Percentiles rank a stretch among this genome's conserved stretches.
phyloP scores from a whole-genome alignment of 306 rosid genomes.

The Urtica urens region DNA sequence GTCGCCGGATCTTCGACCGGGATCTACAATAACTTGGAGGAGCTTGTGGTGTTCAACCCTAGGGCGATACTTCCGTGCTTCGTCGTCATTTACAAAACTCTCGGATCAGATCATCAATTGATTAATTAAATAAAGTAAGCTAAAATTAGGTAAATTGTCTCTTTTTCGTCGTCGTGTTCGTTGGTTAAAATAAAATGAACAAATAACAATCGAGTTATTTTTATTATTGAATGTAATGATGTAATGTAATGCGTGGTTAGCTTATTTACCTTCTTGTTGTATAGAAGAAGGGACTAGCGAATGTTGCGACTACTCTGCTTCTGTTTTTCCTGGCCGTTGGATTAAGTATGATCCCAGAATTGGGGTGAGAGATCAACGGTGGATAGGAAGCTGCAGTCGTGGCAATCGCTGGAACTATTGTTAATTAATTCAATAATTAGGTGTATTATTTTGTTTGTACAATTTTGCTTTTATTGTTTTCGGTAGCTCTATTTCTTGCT shows the following conservation, averaged over 20 bases:
- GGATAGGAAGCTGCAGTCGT: conserved; percentile 6
- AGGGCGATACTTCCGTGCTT: conserved; percentile 91
- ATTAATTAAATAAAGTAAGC: too few species aligned
- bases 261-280: too few species aligned
- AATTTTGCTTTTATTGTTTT: too few species aligned
- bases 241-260: too few species aligned
- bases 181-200: too few species aligned
- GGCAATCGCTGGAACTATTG: background rate
- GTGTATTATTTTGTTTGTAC: background rate
- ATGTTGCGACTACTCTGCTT: conserved; percentile 3
- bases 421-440: background rate
- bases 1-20: conserved; percentile 55
- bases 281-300: too few species aligned
- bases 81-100: conserved; percentile 67
- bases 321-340: conserved; percentile 1
- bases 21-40: conserved; percentile 74
- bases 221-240: too few species aligned
- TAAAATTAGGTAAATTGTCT: too few species aligned
- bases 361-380: background rate
- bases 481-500: too few species aligned
- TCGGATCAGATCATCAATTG: too few species aligned
- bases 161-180: too few species aligned
- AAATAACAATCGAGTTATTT: too few species aligned
- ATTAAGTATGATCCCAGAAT: background rate
- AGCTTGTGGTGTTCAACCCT: conserved; percentile 59